Evolutionary conservation across 2,329 filamentous ascomycete species (phyloP), one percentile per base, ranked within the genome.

Genomic region (Setomelanomma holmii): DNA sequence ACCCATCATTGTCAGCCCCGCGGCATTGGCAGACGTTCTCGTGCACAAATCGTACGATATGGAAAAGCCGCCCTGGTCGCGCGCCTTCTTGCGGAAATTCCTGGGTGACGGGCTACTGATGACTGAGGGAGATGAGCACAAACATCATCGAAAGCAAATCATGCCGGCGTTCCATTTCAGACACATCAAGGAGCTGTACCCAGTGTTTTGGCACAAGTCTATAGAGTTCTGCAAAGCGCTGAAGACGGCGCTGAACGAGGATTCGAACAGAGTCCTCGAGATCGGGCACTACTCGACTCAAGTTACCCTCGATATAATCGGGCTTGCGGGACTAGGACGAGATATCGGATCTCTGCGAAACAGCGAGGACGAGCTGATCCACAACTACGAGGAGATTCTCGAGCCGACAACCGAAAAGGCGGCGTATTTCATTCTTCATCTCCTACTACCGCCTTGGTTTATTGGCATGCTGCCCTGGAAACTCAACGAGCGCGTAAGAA

Each of bases 81-180:
- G 77, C 17, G 71, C 72, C 14, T 80, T 83, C 44, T 64, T 84
- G 12, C 71, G 75, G 1, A 73, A 75, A 1, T 78, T 84, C 17
- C 66, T 84, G 1, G 82, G 81, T 1, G 77, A 81, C 41, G 81
- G 82, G 0, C 54, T 84, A 45, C 76, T 84, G 36, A 70, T 82
- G 52, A 77, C 78, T 0, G 81, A 84, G 56, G 80, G 80, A 2
- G 75, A 78, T 4, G 76, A 76, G 21, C 82, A 84, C 61, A 77
- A 75, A 54, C 77, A 77, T 44, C 79, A 83, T 53, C 84, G 93
- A 40, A 92, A 89, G 71, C 86, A 88, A 51, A 83, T 96, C 16
- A 85, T 88, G 77, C 91, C 91, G 0, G 90, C 91, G 1, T 96
- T 96, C 72, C 82, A 86, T n/a, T 96, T 91, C 68, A 84, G 91